A percentile compares a stretch with the other conserved stretches of the same genome.
Evolutionary conservation across 345 rosid species (phyloP).

Genomic region (Corymbia maculata): DNA sequence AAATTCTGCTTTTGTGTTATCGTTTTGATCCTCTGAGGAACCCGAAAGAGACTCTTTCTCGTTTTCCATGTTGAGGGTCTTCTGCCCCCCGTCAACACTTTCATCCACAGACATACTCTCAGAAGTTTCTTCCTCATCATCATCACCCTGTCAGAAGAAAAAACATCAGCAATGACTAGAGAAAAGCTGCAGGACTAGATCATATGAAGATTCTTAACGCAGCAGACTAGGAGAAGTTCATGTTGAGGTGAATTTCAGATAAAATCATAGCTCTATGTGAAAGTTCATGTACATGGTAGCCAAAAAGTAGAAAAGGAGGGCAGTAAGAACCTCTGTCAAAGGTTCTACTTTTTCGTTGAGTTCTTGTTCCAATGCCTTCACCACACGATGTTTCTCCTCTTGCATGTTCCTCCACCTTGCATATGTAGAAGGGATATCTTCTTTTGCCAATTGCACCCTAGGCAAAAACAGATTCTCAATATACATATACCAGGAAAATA

Average conservation of each 20-base stretch:
- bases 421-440: conserved; percentile 67
- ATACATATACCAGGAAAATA: background rate
- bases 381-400: conserved; percentile 33
- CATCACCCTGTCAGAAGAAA: background rate
- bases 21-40: background rate
- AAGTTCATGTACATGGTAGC: background rate
- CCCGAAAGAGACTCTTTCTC: background rate
- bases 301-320: background rate
- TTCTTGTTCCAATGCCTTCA: conserved; percentile 53
- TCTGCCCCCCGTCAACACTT: conserved; percentile 6
- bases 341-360: conserved; percentile 30
- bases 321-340: conserved; percentile 34
- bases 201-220: background rate
- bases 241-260: background rate
- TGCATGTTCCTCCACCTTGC: conserved; percentile 53
- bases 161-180: background rate
- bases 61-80: background rate
- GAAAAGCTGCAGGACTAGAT: background rate
- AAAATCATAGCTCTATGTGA: background rate
- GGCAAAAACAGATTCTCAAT: background rate
- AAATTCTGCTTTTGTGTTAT: background rate
- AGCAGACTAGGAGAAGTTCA: background rate
- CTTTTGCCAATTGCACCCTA: conserved; percentile 63
- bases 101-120: conserved; percentile 12
- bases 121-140: conserved; percentile 23